Evolutionary conservation across 2,329 filamentous ascomycete genomes (phyloP), one percentile per base, ranked within the genome.

Genomic region (Cercospora sp.): DNA sequence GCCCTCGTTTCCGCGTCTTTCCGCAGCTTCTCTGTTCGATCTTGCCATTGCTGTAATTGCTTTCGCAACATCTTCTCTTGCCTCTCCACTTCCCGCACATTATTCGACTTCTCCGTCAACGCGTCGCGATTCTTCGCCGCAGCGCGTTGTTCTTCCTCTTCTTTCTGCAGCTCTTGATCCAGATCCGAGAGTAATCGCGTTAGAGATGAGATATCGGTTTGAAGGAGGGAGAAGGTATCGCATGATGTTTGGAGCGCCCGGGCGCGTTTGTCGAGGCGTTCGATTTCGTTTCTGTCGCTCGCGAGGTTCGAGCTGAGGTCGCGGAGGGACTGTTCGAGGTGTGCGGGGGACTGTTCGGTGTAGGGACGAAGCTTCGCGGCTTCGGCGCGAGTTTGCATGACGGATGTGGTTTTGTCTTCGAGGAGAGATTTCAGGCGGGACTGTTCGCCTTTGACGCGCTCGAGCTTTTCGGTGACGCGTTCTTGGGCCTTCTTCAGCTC

Each of bases 111-210:
- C 78, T 97, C 94, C 1, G 91, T 90, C 5, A 99, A 87, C 1
- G 92, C 92, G 73, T 99, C 95, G 65, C 91, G 87, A 77, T 97
- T 94, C 76, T 89, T 89, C 9, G 89, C 86, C 66, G 94, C 94
- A 69, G 91, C 89, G 8, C 89, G 86, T 73, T 92, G 88, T 79
- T 97, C 94, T 67, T 98, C 94, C 57, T 98, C 94, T 80, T 98
- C 94, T 79, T 94, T 96, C 57, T 89, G 83, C 4, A 99, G 82
- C 78, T 98, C 95, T n/a, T 84, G 82, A 3, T 91, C 86, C 21
- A 97, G 91, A 74, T 98, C 94, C 65, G 95, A 92, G 3, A 98
- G 87, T 12, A 98, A 85, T 76, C 94, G 94, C 75, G 93, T 93
- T 77, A 94, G 96, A 1, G 91, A 90, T 7, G 91, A 89, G 16